Percentiles rank a stretch among this genome's conserved stretches.
These are phyloP conservation scores for Linderniella brevidens DNA, from an alignment of 257 asterid species.

Conservation along the genomic window DNA sequence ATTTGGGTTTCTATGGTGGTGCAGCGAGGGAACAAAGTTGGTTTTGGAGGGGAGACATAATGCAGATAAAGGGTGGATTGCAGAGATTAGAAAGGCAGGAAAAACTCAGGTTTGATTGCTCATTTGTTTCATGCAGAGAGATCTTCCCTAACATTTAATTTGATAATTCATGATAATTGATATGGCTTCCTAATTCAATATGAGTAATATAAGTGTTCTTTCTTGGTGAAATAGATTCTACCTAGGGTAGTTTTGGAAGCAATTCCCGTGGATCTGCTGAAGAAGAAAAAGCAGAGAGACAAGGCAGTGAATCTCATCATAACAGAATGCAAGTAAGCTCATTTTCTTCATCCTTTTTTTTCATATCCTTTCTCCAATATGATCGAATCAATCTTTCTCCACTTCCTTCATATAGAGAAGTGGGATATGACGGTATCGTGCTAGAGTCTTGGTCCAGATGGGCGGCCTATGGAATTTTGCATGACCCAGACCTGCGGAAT, in stretches of 20 bases:
- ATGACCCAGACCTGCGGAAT: slow-evolving; percentile 55
- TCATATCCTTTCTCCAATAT: slow-evolving; percentile 1
- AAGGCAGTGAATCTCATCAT: slow-evolving; percentile 47
- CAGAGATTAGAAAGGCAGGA: slow-evolving; percentile 44
- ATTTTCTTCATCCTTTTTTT: slow-evolving; percentile 11
- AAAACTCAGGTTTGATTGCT: slow-evolving; percentile 38
- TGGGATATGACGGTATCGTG: slow-evolving; percentile 91
- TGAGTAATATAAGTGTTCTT: neutral
- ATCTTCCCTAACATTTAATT: no score
- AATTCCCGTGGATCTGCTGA: slow-evolving; percentile 53
- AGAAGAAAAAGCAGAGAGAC: slow-evolving; percentile 50
- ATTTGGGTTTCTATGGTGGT: slow-evolving; percentile 15
- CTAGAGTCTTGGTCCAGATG: slow-evolving; percentile 97
- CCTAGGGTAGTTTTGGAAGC: slow-evolving; percentile 91
- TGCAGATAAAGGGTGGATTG: slow-evolving; percentile 79
- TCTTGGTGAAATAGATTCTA: slow-evolving; percentile 31
- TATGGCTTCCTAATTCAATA: no score
- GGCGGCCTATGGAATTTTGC: slow-evolving; percentile 86
- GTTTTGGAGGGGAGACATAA: slow-evolving; percentile 84
- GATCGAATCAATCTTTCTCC: slow-evolving; percentile 1
- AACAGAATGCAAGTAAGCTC: slow-evolving; percentile 67
- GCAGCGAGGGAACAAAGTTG: slow-evolving; percentile 57
- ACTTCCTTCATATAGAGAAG: slow-evolving; percentile 36
- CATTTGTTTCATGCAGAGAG: no score
- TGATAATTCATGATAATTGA: no score